Conservation (phyloP, 1,139 yeast species). For the Waltiozyma sp. region DNA sequence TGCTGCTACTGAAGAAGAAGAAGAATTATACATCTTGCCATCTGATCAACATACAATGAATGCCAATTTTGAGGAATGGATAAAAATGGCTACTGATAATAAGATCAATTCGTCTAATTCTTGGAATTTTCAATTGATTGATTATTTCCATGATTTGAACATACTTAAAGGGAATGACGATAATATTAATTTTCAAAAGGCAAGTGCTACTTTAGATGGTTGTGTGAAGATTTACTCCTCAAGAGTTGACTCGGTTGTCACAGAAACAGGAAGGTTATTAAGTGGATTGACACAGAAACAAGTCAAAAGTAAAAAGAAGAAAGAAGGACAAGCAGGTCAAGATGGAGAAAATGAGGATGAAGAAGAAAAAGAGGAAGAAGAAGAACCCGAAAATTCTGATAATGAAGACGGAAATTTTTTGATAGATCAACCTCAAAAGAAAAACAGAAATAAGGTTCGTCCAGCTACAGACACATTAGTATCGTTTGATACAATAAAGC, state of each 20-base stretch:
- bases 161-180: conserved; percentile 49
- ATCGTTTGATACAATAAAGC: conserved; percentile 47
- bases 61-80: conserved; percentile 36
- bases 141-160: conserved; percentile 66
- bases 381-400: conserved; percentile 19
- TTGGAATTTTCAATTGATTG: conserved; percentile 85
- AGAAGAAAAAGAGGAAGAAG: conserved; percentile 27
- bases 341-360: conserved; percentile 18
- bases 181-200: conserved; percentile 68
- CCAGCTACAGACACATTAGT: conserved; percentile 38
- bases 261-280: conserved; percentile 76
- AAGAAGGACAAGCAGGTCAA: conserved; percentile 40
- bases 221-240: conserved; percentile 78
- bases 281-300: conserved; percentile 58
- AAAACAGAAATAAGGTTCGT: conserved; percentile 27
- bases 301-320: conserved; percentile 32
- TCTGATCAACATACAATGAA: conserved; percentile 29
- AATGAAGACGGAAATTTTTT: conserved; percentile 16
- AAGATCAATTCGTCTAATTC: conserved; percentile 56
- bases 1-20: conserved; percentile 1
- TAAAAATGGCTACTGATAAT: conserved; percentile 26
- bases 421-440: conserved; percentile 9
- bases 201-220: conserved; percentile 74
- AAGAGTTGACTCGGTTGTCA: conserved; percentile 84
- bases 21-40: conserved; percentile 14